These are phyloP conservation scores for Fusarium humuli DNA, from an alignment of 2,329 filamentous ascomycete species.

Conservation along the genomic window DNA sequence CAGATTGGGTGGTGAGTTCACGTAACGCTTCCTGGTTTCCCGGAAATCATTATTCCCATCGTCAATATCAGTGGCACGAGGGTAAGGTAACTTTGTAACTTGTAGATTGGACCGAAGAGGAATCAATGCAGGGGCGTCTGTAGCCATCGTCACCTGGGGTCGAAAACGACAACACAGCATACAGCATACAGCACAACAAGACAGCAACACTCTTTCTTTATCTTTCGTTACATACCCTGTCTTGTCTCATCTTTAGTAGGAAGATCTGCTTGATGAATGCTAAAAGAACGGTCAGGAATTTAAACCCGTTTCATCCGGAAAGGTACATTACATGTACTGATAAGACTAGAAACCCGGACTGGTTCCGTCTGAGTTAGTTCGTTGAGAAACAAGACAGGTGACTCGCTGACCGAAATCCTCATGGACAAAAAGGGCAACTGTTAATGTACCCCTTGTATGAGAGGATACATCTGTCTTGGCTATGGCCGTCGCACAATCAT, in stretches of 20 bases:
- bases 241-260: constrained; percentile 12
- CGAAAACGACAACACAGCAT: constrained; percentile 23
- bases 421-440: constrained; percentile 35
- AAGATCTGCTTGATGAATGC: constrained; percentile 17
- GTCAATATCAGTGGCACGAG: constrained; percentile 1
- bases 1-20: constrained; percentile 36
- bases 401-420: constrained; percentile 30
- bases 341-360: constrained; percentile 40
- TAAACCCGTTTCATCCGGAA: constrained; percentile 27
- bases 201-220: constrained; percentile 34
- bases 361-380: constrained; percentile 32
- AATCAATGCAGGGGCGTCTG: constrained; percentile 37
- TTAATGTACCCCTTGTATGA: constrained; percentile 25
- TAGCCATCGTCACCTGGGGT: constrained; percentile 36
- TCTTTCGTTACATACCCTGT: constrained; percentile 20
- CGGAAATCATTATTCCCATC: constrained; percentile 23
- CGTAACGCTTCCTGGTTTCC: constrained; percentile 29
- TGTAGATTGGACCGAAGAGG: constrained; percentile 14
- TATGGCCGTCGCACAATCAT: not conserved
- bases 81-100: constrained; percentile 41
- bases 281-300: constrained; percentile 35
- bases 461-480: constrained; percentile 32
- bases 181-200: constrained; percentile 9
- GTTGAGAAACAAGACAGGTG: constrained; percentile 28
- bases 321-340: constrained; percentile 43